A percentile compares a stretch with the other conserved stretches of the same genome.
phyloP scores from a whole-genome alignment of 345 rosid species.

The Streptanthus diversifolius region DNA sequence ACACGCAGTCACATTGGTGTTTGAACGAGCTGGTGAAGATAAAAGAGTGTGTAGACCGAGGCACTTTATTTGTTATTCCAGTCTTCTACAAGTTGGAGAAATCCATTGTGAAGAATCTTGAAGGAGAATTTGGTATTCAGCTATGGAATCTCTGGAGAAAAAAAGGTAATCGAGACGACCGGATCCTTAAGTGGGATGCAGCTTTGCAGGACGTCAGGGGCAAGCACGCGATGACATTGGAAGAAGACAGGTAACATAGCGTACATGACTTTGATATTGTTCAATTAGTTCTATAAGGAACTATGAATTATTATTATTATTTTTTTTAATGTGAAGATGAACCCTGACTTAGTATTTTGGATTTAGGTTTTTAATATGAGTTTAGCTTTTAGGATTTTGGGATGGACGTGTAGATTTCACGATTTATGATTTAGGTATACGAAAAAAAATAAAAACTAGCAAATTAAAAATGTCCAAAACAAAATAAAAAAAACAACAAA shows the following conservation, averaged over 20 bases:
- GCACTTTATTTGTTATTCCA: conserved; percentile 33
- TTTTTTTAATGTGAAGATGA: too few relatives aligned
- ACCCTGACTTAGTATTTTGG: too few relatives aligned
- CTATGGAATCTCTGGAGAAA: conserved; percentile 13
- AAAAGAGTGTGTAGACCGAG: neutral
- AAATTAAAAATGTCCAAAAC: too few relatives aligned
- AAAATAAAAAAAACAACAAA: too few relatives aligned
- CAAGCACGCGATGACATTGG: neutral
- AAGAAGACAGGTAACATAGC: neutral
- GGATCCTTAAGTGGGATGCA: conserved; percentile 11
- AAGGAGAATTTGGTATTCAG: conserved; percentile 3
- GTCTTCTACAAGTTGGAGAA: neutral
- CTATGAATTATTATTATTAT: too few relatives aligned
- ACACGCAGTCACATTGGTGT: conserved; percentile 29
- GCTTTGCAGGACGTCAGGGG: neutral
- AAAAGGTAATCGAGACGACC: neutral
- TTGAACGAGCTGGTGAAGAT: conserved; percentile 29
- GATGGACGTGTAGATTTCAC: too few relatives aligned
- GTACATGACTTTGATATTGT: neutral
- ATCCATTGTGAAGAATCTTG: neutral
- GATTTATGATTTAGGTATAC: too few relatives aligned
- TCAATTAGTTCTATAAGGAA: neutral
- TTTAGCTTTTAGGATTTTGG: too few relatives aligned
- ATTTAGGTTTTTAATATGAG: too few relatives aligned
- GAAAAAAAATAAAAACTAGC: too few relatives aligned